Evolutionary conservation across 495 filamentous ascomycete species (phyloP).

Genomic region (Aspergillus panamensis): DNA sequence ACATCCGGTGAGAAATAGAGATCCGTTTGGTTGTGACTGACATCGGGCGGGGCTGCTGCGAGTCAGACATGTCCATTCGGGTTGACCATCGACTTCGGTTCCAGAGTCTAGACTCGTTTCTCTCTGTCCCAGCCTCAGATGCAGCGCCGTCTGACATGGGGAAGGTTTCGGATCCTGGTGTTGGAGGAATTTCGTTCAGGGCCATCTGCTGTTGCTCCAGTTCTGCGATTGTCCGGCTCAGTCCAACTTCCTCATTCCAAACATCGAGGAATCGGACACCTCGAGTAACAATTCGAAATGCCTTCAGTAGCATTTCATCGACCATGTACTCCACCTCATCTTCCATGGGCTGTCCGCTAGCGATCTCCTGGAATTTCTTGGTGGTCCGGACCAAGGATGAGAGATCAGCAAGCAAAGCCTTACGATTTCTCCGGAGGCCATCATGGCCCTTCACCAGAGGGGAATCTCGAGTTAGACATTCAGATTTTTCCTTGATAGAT

Average conservation of each 20-base stretch:
- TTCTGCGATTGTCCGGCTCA: constrained; percentile 61
- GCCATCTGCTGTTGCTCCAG: constrained; percentile 42
- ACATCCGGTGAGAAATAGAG: constrained; percentile 56
- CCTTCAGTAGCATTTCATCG: constrained; percentile 89
- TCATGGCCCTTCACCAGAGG: constrained; percentile 67
- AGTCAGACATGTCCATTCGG: constrained; percentile 34
- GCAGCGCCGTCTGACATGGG: constrained; percentile 13
- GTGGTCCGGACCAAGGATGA: constrained; percentile 84
- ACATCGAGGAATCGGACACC: constrained; percentile 91
- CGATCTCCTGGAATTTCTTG: constrained; percentile 71
- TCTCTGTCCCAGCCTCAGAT: constrained; percentile 28
- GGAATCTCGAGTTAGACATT: constrained; percentile 82
- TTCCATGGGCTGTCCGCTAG: constrained; percentile 44
- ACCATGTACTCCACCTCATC: constrained; percentile 70
- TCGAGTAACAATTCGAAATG: constrained; percentile 89
- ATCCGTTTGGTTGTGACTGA: constrained; percentile 46
- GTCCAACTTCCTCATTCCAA: constrained; percentile 69
- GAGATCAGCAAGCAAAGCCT: constrained; percentile 82
- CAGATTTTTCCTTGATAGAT: constrained; percentile 67
- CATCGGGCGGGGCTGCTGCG: constrained; percentile 29
- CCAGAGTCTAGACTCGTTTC: constrained; percentile 36
- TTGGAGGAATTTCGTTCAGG: constrained; percentile 56
- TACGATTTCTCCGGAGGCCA: constrained; percentile 74
- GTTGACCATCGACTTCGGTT: constrained; percentile 41
- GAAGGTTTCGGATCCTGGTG: constrained; percentile 63